Percentiles rank a stretch among this genome's conserved stretches.
Conservation (phyloP, 805 yeast species). For the Candida easanensis region DNA sequence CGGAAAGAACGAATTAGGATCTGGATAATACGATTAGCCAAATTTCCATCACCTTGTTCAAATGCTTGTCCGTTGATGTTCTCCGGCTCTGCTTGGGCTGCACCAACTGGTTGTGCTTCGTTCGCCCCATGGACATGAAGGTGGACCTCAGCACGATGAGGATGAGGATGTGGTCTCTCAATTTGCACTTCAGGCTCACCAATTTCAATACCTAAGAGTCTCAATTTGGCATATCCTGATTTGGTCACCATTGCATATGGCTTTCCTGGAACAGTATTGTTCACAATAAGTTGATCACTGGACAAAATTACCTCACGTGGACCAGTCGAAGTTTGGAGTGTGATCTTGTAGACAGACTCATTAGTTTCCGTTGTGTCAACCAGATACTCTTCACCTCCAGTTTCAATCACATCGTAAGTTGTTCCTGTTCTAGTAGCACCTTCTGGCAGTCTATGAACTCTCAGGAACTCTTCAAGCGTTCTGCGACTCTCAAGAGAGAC, state of each 20-base stretch:
- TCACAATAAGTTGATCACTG: constrained; percentile 25
- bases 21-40: neutral
- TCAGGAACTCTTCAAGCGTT: constrained; percentile 5
- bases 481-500: too few species aligned
- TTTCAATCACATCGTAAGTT: constrained; percentile 8
- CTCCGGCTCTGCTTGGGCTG: neutral
- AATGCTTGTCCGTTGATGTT: too few species aligned
- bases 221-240: constrained; percentile 25
- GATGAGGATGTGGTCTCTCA: neutral
- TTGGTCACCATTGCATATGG: constrained; percentile 29
- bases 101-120: neutral
- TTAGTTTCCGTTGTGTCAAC: constrained; percentile 19
- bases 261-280: constrained; percentile 21
- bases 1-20: neutral
- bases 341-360: constrained; percentile 12
- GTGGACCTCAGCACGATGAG: too few species aligned
- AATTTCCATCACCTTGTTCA: neutral
- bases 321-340: constrained; percentile 15
- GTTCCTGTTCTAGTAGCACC: constrained; percentile 19
- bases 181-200: constrained; percentile 18
- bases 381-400: constrained; percentile 23
- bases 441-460: constrained; percentile 12
- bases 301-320: constrained; percentile 21
- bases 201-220: constrained; percentile 17
- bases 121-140: neutral